Conservation (phyloP, 192 early-diverging fungal species). For the Mycoemilia scoparia region DNA sequence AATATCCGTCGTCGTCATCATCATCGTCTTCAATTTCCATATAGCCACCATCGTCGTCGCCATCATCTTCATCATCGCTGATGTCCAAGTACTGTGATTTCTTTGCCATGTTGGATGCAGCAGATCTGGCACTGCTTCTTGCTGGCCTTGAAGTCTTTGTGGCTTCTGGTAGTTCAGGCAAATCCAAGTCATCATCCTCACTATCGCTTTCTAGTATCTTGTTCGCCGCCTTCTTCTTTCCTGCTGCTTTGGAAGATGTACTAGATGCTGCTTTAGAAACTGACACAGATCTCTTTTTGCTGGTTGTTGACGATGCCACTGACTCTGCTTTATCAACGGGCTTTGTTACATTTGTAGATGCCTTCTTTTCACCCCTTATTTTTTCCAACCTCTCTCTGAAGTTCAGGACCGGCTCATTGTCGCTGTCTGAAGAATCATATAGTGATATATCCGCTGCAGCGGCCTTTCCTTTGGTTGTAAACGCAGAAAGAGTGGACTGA, state of each 20-base stretch:
- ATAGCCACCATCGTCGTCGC: slow-evolving; percentile 3
- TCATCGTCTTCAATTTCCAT: slow-evolving; percentile 19
- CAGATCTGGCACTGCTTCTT: neutral
- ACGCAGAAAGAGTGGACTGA: slow-evolving; percentile 1
- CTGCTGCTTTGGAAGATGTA: slow-evolving; percentile 2
- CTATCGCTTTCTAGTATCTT: neutral
- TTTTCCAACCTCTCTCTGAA: slow-evolving; percentile 13
- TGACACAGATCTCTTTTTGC: neutral
- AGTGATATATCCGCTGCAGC: slow-evolving; percentile 10
- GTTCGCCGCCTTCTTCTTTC: neutral
- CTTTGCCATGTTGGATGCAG: slow-evolving; percentile 3
- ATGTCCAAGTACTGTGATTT: slow-evolving; percentile 1
- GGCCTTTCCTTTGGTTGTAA: neutral
- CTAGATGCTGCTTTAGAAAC: neutral
- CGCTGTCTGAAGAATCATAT: slow-evolving; percentile 27
- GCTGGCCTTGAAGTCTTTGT: slow-evolving; percentile 2
- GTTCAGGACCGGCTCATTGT: slow-evolving; percentile 15
- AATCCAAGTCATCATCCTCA: neutral
- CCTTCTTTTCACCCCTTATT: neutral
- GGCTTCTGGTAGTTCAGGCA: neutral
- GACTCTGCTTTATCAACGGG: no score
- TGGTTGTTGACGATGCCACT: neutral
- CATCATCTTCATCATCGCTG: slow-evolving; percentile 17
- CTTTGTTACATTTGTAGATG: no score
- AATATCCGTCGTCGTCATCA: slow-evolving; percentile 15